Evolutionary conservation across 352 stramenopile species (phyloP).

Genomic region (Globisporangium carolinianum): DNA sequence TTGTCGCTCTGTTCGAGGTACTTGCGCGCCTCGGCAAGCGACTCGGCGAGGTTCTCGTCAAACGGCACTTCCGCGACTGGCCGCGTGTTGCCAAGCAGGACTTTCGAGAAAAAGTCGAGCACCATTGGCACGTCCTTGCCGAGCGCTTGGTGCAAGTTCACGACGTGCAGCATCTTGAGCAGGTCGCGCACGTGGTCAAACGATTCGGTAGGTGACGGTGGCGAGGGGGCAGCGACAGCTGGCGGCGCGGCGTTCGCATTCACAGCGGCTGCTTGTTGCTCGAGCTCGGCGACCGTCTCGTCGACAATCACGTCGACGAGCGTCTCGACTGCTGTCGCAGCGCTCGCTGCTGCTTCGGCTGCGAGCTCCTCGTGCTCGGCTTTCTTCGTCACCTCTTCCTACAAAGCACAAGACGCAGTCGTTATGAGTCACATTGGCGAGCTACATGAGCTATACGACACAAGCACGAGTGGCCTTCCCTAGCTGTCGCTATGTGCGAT

Average conservation of each 20-base stretch:
- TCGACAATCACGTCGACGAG: slow-evolving; percentile 3
- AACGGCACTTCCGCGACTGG: slow-evolving; percentile 72
- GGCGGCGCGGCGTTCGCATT: slow-evolving; percentile 7
- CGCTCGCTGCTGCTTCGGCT: not conserved
- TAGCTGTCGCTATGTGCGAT: too few species aligned
- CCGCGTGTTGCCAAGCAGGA: slow-evolving; percentile 74
- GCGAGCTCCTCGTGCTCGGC: slow-evolving; percentile 9
- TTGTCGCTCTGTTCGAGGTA: slow-evolving; percentile 65
- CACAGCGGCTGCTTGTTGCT: slow-evolving; percentile 2
- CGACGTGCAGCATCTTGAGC: slow-evolving; percentile 71
- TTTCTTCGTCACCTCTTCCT: slow-evolving; percentile 39
- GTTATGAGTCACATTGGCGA: too few species aligned
- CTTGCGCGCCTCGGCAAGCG: slow-evolving; percentile 66
- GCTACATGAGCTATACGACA: too few species aligned
- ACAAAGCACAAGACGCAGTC: not conserved
- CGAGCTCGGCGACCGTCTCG: not conserved
- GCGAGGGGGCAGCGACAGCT: not conserved
- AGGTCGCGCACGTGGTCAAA: slow-evolving; percentile 59
- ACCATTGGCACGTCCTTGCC: slow-evolving; percentile 75
- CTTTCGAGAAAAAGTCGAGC: slow-evolving; percentile 81
- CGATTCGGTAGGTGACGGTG: slow-evolving; percentile 10
- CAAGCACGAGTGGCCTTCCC: too few species aligned
- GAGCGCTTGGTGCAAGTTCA: slow-evolving; percentile 67
- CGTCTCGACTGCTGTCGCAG: slow-evolving; percentile 12
- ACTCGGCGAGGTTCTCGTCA: slow-evolving; percentile 72